phyloP scores from a whole-genome alignment of 805 yeast species.

The Myxozyma neotropica region DNA sequence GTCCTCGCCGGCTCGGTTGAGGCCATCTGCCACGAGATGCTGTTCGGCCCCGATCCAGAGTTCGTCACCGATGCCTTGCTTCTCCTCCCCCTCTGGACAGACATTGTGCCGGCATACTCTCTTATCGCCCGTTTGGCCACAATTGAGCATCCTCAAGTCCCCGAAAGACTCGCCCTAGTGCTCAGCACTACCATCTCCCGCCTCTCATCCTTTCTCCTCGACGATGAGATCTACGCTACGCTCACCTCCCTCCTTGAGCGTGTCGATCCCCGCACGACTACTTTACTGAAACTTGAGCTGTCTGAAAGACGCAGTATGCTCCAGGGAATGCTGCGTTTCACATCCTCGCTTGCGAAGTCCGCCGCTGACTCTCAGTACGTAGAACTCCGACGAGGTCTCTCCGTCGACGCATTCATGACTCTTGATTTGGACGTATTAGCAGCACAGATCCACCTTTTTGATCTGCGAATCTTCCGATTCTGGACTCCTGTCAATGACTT shows the following conservation, averaged over 20 bases:
- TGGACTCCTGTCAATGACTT: conserved; percentile 86
- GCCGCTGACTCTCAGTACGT: neutral
- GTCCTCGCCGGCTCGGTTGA: conserved; percentile 63
- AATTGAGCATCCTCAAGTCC: neutral
- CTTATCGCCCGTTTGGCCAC: conserved; percentile 50
- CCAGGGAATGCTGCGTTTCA: conserved; percentile 5
- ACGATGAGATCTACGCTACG: conserved; percentile 2
- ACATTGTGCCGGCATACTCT: conserved; percentile 49
- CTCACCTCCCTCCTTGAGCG: conserved; percentile 7
- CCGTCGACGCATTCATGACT: conserved; percentile 56
- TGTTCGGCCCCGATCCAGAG: conserved; percentile 55
- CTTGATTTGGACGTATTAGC: conserved; percentile 60
- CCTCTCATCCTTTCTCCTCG: conserved; percentile 23
- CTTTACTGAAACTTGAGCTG: conserved; percentile 1
- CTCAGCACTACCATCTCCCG: conserved; percentile 4
- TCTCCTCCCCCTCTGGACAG: conserved; percentile 59
- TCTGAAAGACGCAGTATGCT: conserved; percentile 6
- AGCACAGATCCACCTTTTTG: conserved; percentile 64
- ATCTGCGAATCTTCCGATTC: conserved; percentile 58
- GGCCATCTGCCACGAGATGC: conserved; percentile 72
- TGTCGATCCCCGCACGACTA: neutral
- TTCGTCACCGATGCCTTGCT: conserved; percentile 50
- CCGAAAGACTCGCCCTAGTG: conserved; percentile 13
- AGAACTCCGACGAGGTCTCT: conserved; percentile 7
- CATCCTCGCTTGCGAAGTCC: conserved; percentile 3